A percentile compares a stretch with the other conserved stretches of the same genome.
phyloP scores from a whole-genome alignment of 257 asterid genomes.

The Nicotiana knightiana region DNA sequence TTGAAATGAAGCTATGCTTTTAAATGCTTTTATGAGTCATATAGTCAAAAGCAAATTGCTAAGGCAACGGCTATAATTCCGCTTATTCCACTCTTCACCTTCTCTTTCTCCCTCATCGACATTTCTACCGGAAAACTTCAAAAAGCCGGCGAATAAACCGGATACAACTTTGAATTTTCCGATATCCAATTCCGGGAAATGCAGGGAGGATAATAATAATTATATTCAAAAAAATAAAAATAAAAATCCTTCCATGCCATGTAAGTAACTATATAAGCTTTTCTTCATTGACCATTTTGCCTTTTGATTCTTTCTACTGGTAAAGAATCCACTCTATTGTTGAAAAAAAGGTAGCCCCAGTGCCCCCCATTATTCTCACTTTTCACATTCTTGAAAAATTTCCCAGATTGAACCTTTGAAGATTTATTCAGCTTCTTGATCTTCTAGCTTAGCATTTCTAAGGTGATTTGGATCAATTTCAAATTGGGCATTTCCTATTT shows the following conservation, averaged over 20 bases:
- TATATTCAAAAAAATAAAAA: background rate
- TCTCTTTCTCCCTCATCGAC: slow-evolving; percentile 8
- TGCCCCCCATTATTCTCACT: background rate
- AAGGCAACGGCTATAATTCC: slow-evolving; percentile 61
- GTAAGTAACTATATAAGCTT: slow-evolving; percentile 20
- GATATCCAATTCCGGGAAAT: slow-evolving; percentile 18
- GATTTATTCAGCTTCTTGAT: background rate
- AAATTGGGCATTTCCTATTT: slow-evolving; percentile 9
- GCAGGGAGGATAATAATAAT: slow-evolving; percentile 19
- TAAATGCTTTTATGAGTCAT: background rate
- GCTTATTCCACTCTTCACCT: slow-evolving; percentile 42
- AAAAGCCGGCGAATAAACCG: slow-evolving; percentile 31
- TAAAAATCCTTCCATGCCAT: slow-evolving; percentile 14
- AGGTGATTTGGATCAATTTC: background rate
- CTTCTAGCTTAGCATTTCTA: background rate
- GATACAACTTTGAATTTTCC: slow-evolving; percentile 19
- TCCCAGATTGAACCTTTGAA: background rate
- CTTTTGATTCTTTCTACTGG: slow-evolving; percentile 36
- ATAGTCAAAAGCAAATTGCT: slow-evolving; percentile 20
- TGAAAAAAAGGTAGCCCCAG: background rate
- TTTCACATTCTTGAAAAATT: slow-evolving; percentile 3
- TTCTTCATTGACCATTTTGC: slow-evolving; percentile 32
- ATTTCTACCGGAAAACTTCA: slow-evolving; percentile 25
- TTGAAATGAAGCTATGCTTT: background rate
- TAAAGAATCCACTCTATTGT: slow-evolving; percentile 30